Base-by-base conservation (phyloP, 2,329 filamentous ascomycete species). In the Aureobasidium namibiae region DNA sequence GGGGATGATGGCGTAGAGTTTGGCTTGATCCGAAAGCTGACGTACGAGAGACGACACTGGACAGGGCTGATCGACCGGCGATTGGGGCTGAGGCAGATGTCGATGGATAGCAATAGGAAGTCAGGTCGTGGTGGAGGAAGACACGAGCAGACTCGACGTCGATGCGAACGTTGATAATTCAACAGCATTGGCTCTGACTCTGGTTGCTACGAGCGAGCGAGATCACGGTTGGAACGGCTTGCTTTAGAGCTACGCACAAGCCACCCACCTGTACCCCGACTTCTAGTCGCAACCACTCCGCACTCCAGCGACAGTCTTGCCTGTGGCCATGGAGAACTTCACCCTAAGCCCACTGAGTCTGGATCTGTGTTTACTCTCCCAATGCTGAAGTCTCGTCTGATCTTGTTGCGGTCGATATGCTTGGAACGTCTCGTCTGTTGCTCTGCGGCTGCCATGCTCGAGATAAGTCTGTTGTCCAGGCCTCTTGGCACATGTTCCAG, bases 1-100 rank as follows among this genome's bases (percentile, higher is more conserved):
- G 48, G 48, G 48, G 48, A 52, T 26, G 48, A 23, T 52, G 23
- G 48, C 48, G 48, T 52, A 52, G 48, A 52, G 26, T 52, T 52
- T 52, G 48, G 16, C 14, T 38, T 21, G 31, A 2, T 36, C 14
- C 48, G 31, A 18, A 52, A 6, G 14, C 48, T 52, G 48, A 39
- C 48, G 48, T 52, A 29, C 33, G 39, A 3, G 16, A 21, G 41
- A 44, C 41, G 31, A 26, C 24, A 8, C 33, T 16, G 18, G 26
- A 5, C 16, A 14, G 2, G 14, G 13, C 16, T n/a, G 34, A 16
- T 52, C 7, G 9, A 8, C 3, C 16, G 14, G 18, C 6, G n/a
- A 9, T 34, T 49, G 11, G 4, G 14, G 23, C 8, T 16, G 14
- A 26, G 7, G 7, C 7, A 7, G 7, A 11, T 4, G 34, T 26